Evolutionary conservation across 768 basidiomycete species (phyloP).

Genomic region (Trametes sanguinea): DNA sequence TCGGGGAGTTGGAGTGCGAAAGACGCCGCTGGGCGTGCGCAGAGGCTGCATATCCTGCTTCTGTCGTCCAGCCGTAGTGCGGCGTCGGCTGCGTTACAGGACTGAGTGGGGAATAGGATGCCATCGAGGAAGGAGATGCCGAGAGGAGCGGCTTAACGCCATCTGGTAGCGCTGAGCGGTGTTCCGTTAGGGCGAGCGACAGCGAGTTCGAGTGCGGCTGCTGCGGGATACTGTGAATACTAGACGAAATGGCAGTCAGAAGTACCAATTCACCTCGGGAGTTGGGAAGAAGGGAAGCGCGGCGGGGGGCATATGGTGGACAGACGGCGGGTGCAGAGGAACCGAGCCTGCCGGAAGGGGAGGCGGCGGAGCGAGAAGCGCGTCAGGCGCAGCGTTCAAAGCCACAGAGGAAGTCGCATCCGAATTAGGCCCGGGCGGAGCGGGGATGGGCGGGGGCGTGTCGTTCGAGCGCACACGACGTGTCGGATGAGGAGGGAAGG

Average conservation of each 20-base stretch:
- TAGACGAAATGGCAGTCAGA: constrained; percentile 15
- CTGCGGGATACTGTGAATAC: constrained; percentile 19
- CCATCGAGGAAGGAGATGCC: not conserved
- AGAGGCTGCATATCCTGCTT: constrained; percentile 15
- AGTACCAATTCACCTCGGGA: constrained; percentile 24
- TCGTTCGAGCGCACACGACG: constrained; percentile 19
- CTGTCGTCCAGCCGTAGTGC: constrained; percentile 12
- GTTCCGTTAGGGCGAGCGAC: constrained; percentile 15
- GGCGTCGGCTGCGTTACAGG: constrained; percentile 13
- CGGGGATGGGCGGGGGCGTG: constrained; percentile 11
- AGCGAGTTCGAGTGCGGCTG: constrained; percentile 15
- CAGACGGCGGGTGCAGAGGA: constrained; percentile 11
- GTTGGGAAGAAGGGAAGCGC: constrained; percentile 10
- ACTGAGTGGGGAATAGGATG: constrained; percentile 1
- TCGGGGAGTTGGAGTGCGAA: constrained; percentile 21
- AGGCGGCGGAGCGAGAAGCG: constrained; percentile 6
- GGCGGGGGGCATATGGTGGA: constrained; percentile 6
- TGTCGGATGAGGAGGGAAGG: constrained; percentile 37
- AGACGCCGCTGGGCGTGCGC: constrained; percentile 9
- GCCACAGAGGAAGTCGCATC: not conserved
- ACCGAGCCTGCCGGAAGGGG: constrained; percentile 15
- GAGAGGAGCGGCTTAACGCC: constrained; percentile 16
- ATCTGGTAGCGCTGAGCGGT: constrained; percentile 12
- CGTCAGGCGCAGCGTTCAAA: constrained; percentile 6
- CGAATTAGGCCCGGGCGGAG: constrained; percentile 11